These are phyloP conservation scores for Aureoboletus auriporus DNA, from an alignment of 768 basidiomycete species.

Conservation along the genomic window DNA sequence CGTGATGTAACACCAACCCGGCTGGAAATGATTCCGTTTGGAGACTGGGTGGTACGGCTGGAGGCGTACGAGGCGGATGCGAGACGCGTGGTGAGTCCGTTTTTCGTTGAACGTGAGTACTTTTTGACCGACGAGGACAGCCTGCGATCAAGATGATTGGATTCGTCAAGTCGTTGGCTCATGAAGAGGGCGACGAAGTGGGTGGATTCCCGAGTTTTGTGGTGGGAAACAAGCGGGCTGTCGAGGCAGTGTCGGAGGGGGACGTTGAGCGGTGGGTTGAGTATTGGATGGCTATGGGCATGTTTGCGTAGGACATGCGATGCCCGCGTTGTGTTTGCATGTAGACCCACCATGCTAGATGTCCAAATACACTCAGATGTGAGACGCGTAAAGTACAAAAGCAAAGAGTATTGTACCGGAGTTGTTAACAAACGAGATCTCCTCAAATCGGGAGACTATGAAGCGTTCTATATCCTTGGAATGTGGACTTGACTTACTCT, in stretches of 20 bases:
- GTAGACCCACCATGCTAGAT: too few relatives aligned
- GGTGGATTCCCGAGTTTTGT: conserved; percentile 13
- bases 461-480: too few relatives aligned
- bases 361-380: too few relatives aligned
- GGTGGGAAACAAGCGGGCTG: too few relatives aligned
- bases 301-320: conserved; percentile 3
- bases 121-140: conserved; percentile 11
- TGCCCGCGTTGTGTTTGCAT: conserved; percentile 8
- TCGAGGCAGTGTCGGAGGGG: too few relatives aligned
- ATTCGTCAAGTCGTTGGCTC: conserved; percentile 34
- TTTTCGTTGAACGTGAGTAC: not conserved
- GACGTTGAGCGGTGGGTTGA: too few relatives aligned
- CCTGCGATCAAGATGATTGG: conserved; percentile 33
- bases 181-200: conserved; percentile 2
- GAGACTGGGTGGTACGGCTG: conserved; percentile 24
- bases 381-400: too few relatives aligned
- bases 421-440: too few relatives aligned
- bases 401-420: too few relatives aligned
- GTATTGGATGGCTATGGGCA: too few relatives aligned
- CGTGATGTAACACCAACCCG: conserved; percentile 2
- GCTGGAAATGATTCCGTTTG: conserved; percentile 29
- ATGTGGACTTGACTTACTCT: too few relatives aligned
- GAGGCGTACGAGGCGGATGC: not conserved
- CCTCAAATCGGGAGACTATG: too few relatives aligned
- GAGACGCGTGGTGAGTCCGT: not conserved